Base-by-base conservation (phyloP, 441 rosid genomes). In the Gossypium gossypioides region DNA sequence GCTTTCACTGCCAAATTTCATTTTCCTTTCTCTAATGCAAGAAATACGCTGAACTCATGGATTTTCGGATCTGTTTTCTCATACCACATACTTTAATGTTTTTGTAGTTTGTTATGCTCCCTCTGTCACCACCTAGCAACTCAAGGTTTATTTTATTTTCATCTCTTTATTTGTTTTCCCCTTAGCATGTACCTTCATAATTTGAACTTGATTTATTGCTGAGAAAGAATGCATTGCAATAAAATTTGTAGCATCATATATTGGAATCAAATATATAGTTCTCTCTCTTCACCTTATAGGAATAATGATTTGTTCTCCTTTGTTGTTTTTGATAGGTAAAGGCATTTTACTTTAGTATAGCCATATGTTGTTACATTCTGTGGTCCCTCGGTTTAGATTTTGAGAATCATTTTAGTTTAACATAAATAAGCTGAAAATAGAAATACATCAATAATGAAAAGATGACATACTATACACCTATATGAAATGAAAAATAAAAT, bases 91-190 rank as follows among this genome's bases (percentile, higher is more conserved):
- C 48, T 46, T 66, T 24, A 24, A 46, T 66, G 56, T 46, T 66
- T 18, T 63, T 46, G 56, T 64, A 40, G 32, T 24, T 64, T 64
- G 68, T 64, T 42, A 5, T 42, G 68, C 29, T 40, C 68, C 68
- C 68, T 42, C 46, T 63, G 16, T 63, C 29, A 63, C 52, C 52
- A 40, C 24, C 16, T 63, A 13, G 59, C 4, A 3, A 27, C 56
- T 75, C 57, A 62, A 70, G 59, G 63, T 62, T 37, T 42, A 51
- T 18, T 56, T 32, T 48, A 55, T 68, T 4, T n/a, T n/a, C 62
- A 22, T 19, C 42, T 51, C 62, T 9, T 46, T n/a, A 4, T 69
- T 54, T 34, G 42, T 25, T 66, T 46, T 50, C 40, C 25, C 34
- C 7, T 37, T 34, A 6, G 29, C 15, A 34, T 57, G 46, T 40